phyloP scores from a whole-genome alignment of 1,139 yeast species.

The Pichia norvegensis region DNA sequence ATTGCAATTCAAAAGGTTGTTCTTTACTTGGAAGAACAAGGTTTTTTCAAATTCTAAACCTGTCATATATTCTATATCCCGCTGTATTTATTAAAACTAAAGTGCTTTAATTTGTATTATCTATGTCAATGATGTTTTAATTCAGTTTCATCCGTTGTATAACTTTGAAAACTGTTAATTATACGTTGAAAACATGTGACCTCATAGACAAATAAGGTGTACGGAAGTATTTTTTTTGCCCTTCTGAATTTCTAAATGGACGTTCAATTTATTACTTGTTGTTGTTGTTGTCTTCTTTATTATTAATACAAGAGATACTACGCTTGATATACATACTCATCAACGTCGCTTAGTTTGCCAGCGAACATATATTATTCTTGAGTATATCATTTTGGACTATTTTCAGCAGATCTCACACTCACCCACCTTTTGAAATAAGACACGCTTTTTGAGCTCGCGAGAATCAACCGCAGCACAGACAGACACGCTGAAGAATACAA shows the following conservation, averaged over 20 bases:
- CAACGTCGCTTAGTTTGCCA: not conserved
- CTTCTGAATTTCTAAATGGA: slow-evolving; percentile 1
- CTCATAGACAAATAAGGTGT: not conserved
- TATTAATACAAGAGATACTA: not conserved
- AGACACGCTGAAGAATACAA: not conserved
- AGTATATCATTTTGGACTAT: not conserved
- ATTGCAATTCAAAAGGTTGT: slow-evolving; percentile 68
- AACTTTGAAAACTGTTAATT: too few species aligned
- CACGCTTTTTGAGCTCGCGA: slow-evolving; percentile 1
- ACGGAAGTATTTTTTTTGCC: slow-evolving; percentile 1
- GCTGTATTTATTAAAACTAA: not conserved
- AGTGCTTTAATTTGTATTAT: too few species aligned
- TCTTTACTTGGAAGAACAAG: slow-evolving; percentile 67
- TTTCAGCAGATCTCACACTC: not conserved
- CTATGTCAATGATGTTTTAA: too few species aligned
- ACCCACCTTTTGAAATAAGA: not conserved
- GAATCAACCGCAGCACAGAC: not conserved
- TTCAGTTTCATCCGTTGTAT: too few species aligned
- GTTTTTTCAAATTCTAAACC: slow-evolving; percentile 48
- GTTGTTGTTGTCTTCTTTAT: not conserved
- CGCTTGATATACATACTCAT: not conserved
- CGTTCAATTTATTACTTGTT: not conserved
- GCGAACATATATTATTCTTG: slow-evolving; percentile 7
- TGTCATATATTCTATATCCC: not conserved
- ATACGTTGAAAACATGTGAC: too few species aligned